Conservation (phyloP, 179 eudicot genomes). For the Spergularia azorica region DNA sequence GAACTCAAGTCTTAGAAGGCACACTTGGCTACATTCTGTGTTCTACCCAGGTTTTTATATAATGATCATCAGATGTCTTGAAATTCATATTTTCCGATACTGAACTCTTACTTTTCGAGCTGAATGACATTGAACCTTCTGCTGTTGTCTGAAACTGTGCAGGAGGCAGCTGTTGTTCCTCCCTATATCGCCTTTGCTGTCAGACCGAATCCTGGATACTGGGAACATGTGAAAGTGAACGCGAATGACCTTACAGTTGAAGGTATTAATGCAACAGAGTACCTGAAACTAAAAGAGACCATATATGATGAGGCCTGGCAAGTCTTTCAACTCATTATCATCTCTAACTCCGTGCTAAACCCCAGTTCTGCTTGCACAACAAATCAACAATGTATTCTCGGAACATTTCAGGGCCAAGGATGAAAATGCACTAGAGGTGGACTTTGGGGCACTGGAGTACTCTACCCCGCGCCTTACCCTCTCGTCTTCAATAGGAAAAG, state of each 20-base stretch:
- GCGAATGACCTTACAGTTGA: constrained; percentile 65
- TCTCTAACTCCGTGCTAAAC: background rate
- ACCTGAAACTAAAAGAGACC: constrained; percentile 73
- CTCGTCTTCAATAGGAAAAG: constrained; percentile 85
- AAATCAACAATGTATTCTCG: constrained; percentile 7
- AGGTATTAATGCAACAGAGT: constrained; percentile 59
- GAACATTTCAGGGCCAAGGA: constrained; percentile 70
- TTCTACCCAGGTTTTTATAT: constrained; percentile 61
- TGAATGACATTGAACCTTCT: background rate
- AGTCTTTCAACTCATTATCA: background rate
- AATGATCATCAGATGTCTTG: background rate
- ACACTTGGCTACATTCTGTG: constrained; percentile 70
- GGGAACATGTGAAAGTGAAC: constrained; percentile 77
- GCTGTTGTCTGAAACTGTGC: constrained; percentile 26
- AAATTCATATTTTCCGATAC: background rate
- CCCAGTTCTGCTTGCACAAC: constrained; percentile 22
- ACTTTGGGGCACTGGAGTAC: constrained; percentile 80
- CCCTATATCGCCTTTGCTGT: constrained; percentile 86
- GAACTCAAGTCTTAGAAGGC: constrained; percentile 71
- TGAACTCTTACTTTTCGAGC: background rate
- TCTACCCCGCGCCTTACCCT: constrained; percentile 58
- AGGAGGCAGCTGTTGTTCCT: constrained; percentile 93
- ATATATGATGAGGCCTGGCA: constrained; percentile 75
- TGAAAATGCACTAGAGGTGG: constrained; percentile 81
- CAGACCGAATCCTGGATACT: constrained; percentile 73